Conservation (phyloP, 768 basidiomycete species). For the Mycena galopus region DNA sequence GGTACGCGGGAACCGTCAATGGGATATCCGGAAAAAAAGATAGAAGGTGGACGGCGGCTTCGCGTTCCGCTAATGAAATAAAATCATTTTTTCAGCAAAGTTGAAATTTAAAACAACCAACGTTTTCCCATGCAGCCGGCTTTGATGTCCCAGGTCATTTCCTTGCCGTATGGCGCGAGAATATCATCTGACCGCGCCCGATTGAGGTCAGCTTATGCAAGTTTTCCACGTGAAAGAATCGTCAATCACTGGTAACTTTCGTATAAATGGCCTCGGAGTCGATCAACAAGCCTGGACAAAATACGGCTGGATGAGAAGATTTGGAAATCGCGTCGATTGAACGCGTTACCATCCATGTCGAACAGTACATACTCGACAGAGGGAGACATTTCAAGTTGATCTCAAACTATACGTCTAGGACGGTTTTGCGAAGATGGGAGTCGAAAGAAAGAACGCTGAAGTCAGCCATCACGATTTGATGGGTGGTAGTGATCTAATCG, state of each 20-base stretch:
- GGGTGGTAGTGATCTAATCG: background rate
- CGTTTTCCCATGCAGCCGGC: constrained; percentile 92
- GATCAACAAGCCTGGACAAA: constrained; percentile 73
- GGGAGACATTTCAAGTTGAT: background rate
- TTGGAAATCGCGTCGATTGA: background rate
- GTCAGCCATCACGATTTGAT: background rate
- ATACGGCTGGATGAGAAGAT: background rate
- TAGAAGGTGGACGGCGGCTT: constrained; percentile 75
- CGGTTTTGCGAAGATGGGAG: background rate
- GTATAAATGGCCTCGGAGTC: constrained; percentile 85
- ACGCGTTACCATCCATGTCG: constrained; percentile 74
- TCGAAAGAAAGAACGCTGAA: background rate
- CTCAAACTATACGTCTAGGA: too few species aligned
- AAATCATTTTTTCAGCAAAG: background rate
- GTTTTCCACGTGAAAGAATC: background rate
- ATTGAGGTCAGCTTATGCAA: background rate
- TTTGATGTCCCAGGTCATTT: constrained; percentile 92
- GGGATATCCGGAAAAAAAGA: constrained; percentile 83
- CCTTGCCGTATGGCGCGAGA: constrained; percentile 75
- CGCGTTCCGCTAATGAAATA: constrained; percentile 67
- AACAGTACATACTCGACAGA: constrained; percentile 72
- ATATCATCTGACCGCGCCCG: constrained; percentile 69
- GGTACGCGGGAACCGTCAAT: constrained; percentile 71
- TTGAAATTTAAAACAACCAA: constrained; percentile 44
- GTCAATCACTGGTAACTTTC: constrained; percentile 76